Conservation (phyloP, 495 filamentous ascomycete genomes). For the Friedmanniomyces simplex region DNA sequence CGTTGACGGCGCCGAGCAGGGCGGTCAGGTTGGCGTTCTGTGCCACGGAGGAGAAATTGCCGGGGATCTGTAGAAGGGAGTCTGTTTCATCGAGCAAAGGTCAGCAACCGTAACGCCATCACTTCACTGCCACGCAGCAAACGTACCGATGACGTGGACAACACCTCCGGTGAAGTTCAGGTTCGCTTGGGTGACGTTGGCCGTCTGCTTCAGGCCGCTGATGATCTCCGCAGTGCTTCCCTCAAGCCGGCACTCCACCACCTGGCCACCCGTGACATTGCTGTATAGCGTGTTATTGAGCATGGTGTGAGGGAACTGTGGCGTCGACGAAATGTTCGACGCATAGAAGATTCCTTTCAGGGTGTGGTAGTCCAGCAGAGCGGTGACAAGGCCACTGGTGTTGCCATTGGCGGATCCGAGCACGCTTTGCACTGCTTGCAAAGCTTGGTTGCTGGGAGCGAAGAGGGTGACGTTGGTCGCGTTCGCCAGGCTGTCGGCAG, state of each 20-base stretch:
- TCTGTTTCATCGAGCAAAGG: constrained; percentile 17
- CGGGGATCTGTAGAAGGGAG: constrained; percentile 44
- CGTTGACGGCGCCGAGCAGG: constrained; percentile 44
- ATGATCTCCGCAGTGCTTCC: constrained; percentile 28
- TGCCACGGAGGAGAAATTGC: constrained; percentile 41
- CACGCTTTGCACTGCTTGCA: constrained; percentile 32
- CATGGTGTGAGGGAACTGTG: constrained; percentile 46
- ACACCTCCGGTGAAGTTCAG: constrained; percentile 52
- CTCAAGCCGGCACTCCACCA: constrained; percentile 31
- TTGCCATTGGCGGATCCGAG: constrained; percentile 17
- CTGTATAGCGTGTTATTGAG: constrained; percentile 41
- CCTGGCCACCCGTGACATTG: constrained; percentile 41
- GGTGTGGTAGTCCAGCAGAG: constrained; percentile 55
- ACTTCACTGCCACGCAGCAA: too few species aligned
- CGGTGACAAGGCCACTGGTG: constrained; percentile 26
- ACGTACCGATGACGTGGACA: constrained; percentile 48
- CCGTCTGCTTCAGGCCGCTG: constrained; percentile 28
- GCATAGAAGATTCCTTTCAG: constrained; percentile 43
- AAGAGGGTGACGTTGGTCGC: constrained; percentile 51
- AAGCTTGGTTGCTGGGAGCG: constrained; percentile 52
- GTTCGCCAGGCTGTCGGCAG: constrained; percentile 33
- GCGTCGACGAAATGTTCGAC: constrained; percentile 32
- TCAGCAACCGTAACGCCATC: too few species aligned
- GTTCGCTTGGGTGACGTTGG: constrained; percentile 34
- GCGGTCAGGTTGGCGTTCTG: constrained; percentile 44